Conservation (phyloP, 805 yeast genomes). For the Yarrowia yakushimensis region DNA sequence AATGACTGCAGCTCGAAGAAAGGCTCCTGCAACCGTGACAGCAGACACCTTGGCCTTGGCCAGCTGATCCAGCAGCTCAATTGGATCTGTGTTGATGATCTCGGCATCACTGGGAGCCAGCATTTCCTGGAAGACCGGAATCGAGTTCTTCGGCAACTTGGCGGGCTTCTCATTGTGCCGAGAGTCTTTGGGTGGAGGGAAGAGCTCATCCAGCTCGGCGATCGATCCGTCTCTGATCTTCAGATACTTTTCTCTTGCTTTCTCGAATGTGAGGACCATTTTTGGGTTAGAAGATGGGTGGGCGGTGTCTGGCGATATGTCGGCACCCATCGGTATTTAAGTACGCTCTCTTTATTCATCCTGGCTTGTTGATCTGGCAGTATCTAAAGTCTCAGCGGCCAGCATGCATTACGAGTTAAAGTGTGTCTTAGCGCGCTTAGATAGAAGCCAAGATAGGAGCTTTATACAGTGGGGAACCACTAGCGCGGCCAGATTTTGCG, state of each 20-base stretch:
- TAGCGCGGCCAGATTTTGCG: neutral
- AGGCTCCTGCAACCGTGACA: constrained; percentile 50
- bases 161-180: constrained; percentile 27
- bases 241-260: neutral
- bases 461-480: neutral
- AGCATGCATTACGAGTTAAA: constrained; percentile 10
- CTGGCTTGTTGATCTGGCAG: neutral
- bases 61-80: constrained; percentile 41
- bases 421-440: neutral
- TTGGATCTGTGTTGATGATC: constrained; percentile 32
- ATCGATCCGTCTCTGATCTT: constrained; percentile 29
- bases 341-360: too few relatives aligned
- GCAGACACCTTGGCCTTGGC: constrained; percentile 44
- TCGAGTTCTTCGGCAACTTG: constrained; percentile 28
- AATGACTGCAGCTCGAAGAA: constrained; percentile 53
- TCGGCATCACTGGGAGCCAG: constrained; percentile 26
- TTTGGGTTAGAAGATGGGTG: neutral
- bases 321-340: neutral
- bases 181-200: constrained; percentile 30
- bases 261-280: constrained; percentile 6
- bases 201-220: constrained; percentile 27
- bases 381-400: constrained; percentile 2
- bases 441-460: neutral
- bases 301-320: neutral
- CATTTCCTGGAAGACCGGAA: constrained; percentile 27